A percentile compares a stretch with the other conserved stretches of the same genome.
Evolutionary conservation across 179 eudicot genomes (phyloP).

Genomic region (Carnegiea gigantea): DNA sequence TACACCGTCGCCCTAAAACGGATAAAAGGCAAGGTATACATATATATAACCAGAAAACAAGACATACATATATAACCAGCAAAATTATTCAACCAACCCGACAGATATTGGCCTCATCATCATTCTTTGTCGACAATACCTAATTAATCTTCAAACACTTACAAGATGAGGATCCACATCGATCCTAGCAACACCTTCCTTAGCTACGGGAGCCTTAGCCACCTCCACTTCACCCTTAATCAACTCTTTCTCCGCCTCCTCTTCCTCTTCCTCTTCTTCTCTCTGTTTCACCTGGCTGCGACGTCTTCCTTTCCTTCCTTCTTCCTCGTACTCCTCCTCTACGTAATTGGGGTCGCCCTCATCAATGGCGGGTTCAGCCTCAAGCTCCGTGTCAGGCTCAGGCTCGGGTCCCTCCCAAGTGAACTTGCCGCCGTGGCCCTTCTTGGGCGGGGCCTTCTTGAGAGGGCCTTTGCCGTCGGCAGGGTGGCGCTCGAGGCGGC

Average conservation of each 20-base stretch:
- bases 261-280: background rate
- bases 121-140: too few relatives aligned
- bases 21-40: too few relatives aligned
- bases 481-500: constrained; percentile 60
- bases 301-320: background rate
- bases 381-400: constrained; percentile 36
- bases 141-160: background rate
- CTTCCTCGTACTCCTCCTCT: constrained; percentile 9
- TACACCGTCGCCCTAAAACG: too few relatives aligned
- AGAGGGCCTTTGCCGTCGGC: constrained; percentile 43
- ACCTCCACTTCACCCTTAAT: constrained; percentile 59
- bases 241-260: constrained; percentile 19
- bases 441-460: constrained; percentile 41
- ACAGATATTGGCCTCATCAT: too few relatives aligned
- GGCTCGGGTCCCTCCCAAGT: constrained; percentile 65
- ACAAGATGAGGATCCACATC: constrained; percentile 42
- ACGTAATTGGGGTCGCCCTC: constrained; percentile 57
- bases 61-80: too few relatives aligned
- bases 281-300: background rate
- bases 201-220: constrained; percentile 41
- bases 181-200: constrained; percentile 61
- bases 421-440: constrained; percentile 71
- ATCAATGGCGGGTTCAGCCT: constrained; percentile 46
- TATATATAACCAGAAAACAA: too few relatives aligned
- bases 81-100: too few relatives aligned